These are phyloP conservation scores for Pichia sp. DNA, from an alignment of 1,139 yeast genomes.

Conservation along the genomic window DNA sequence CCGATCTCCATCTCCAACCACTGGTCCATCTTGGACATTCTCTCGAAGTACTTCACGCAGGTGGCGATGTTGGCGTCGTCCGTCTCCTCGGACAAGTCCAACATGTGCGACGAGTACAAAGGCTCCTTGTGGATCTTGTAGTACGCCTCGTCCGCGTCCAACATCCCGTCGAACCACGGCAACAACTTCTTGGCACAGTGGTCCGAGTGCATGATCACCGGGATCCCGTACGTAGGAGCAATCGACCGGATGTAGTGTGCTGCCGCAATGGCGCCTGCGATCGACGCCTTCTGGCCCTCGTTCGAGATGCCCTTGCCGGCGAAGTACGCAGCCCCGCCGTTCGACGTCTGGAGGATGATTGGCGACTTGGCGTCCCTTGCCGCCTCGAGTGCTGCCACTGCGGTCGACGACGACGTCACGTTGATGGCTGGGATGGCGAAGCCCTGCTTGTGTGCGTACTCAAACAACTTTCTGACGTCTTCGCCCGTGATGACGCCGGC, in stretches of 20 bases:
- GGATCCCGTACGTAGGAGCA: conserved; percentile 95
- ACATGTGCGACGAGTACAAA: conserved; percentile 97
- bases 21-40: conserved; percentile 92
- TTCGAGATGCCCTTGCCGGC: conserved; percentile 99
- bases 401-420: conserved; percentile 97
- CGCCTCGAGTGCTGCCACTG: conserved; percentile 94
- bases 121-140: conserved; percentile 86
- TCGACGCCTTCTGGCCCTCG: conserved; percentile 89
- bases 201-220: conserved; percentile 96
- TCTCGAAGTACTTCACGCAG: conserved; percentile 91
- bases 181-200: conserved; percentile 98
- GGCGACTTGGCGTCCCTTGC: conserved; percentile 96
- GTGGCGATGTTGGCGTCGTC: conserved; percentile 94
- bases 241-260: conserved; percentile 95
- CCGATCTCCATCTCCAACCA: conserved; percentile 99
- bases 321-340: conserved; percentile 99
- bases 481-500: conserved; percentile 99
- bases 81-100: conserved; percentile 94
- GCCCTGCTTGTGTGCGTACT: conserved; percentile 88
- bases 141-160: conserved; percentile 92
- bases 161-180: conserved; percentile 99
- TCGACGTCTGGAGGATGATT: conserved; percentile 93
- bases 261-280: conserved; percentile 95
- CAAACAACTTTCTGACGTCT: conserved; percentile 88
- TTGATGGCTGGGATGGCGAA: conserved; percentile 98